Evolutionary conservation across 1,139 yeast species (phyloP), one percentile per base, ranked within the genome.

Genomic region (Hansenula sp.): DNA sequence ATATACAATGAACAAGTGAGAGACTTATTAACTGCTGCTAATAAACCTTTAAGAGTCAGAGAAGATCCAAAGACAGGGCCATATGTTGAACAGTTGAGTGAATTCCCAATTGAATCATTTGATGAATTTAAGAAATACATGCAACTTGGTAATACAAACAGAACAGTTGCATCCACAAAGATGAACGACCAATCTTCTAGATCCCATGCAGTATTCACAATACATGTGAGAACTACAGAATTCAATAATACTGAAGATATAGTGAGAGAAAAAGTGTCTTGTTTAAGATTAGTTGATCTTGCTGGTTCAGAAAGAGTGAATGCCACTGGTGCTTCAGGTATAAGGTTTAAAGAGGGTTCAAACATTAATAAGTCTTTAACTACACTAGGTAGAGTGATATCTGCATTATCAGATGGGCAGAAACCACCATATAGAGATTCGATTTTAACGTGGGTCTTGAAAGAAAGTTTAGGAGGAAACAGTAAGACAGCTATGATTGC

Each of bases 251-350:
- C 74, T 9, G 78, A 82, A 18, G 76, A 73, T 26, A 21, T 46
- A 13, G 30, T 55, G 0, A 79, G 74, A 50, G 73, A 79, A 32
- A 62, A 68, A 51, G 52, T 68, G 3, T 81, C 92, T 2, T 75
- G 77, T 45, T 68, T 85, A 31, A 72, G 86, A 44, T 66, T 85
- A 26, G 92, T 85, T 2, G 95, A 85, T 62, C 65, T 85, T 51
- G 95, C 95, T 0, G 95, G 95, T 0, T 81, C 90, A 0, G 95
- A 85, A 56, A 66, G 92, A 43, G 76, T 82, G 8, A 59, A 66
- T 17, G 71, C 80, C 17, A 77, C 87, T 0, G 85, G 85, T 22
- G 73, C 83, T 2, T 75, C 72, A 20, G 88, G 86, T 3, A 75
- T 73, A 12, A 65, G 94, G 38, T 68, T 83, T 40, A 73, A 79